Evolutionary conservation across 164 flowering plant genomes (phyloP), one percentile per base, ranked within the genome.

Genomic region (Kalanchoe fedtschenkoi): DNA sequence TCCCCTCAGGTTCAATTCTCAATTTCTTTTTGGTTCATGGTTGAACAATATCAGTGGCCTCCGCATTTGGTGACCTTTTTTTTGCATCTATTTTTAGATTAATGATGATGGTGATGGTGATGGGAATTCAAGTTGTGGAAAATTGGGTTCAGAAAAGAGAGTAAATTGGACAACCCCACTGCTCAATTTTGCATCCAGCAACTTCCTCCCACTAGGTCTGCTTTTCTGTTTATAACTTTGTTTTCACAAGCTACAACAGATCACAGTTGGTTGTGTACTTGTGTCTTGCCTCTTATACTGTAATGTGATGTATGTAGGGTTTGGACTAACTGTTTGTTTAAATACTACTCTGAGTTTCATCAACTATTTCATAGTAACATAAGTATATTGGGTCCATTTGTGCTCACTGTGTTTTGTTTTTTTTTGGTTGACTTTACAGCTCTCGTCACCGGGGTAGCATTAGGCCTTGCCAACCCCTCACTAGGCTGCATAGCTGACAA

Each of bases 391-490:
- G n/a, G n/a, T n/a, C n/a, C n/a, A n/a, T n/a, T n/a, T n/a, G n/a
- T 51, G 56, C 11, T 46, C 6, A 26, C 10, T 3, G 5, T 24
- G 2, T 51, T 22, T 9, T 19, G 2, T 0, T 4, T 6, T 8
- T 21, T 47, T 22, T 47, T 8, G 21, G 54, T 22, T 47, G 28
- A 26, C 46, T 58, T 19, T 17, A 37, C 61, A 58, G 61, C 61
- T 58, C 61, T 58, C 19, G 41, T 32, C 42, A 17, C 22, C 34
- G 61, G 38, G 41, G 61, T 58, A 37, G 34, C n/a, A 34, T 19
- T 58, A n/a, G 61, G 61, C 24, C 61, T 58, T 21, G 61, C 42
- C 21, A 58, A 58, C 15, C 61, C 61, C 16, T 58, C 61, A n/a
- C 28, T 58, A n/a, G 61, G 61, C 11, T 58, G 61, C 28, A 19